phyloP scores from a whole-genome alignment of 1,284 basidiomycete genomes.

The Ceratobasidium theobromae region DNA sequence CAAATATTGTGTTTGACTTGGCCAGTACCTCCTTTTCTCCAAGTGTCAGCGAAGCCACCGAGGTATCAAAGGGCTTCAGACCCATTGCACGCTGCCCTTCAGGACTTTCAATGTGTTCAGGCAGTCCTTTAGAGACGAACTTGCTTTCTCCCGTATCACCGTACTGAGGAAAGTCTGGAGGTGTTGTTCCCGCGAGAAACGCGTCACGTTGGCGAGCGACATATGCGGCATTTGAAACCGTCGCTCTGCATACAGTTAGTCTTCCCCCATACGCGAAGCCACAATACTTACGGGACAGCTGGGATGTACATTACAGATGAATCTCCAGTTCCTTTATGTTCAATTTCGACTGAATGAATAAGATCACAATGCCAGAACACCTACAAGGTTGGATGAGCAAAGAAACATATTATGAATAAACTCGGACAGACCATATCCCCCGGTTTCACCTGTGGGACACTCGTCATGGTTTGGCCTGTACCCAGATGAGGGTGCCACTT shows the following conservation, averaged over 20 bases:
- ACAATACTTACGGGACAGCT: constrained; percentile 55
- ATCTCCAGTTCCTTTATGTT: constrained; percentile 67
- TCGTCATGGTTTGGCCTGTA: constrained; percentile 69
- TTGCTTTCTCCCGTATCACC: constrained; percentile 54
- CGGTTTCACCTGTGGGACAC: constrained; percentile 66
- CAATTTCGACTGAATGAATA: constrained; percentile 75
- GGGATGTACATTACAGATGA: constrained; percentile 85
- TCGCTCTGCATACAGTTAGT: constrained; percentile 45
- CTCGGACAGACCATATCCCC: constrained; percentile 54
- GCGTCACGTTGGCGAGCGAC: constrained; percentile 60
- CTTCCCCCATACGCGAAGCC: not conserved
- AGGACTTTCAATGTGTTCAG: constrained; percentile 51
- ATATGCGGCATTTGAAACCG: constrained; percentile 63
- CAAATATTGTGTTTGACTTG: constrained; percentile 32
- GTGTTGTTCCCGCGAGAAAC: constrained; percentile 62
- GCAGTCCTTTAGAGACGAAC: constrained; percentile 55
- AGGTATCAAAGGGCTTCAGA: constrained; percentile 39
- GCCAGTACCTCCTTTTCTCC: constrained; percentile 29
- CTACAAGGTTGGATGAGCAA: constrained; percentile 42
- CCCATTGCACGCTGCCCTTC: constrained; percentile 61
- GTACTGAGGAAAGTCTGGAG: constrained; percentile 69
- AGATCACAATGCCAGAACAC: constrained; percentile 86
- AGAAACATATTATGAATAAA: not conserved
- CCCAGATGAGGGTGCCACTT: constrained; percentile 65
- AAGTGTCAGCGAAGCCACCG: constrained; percentile 1